These are phyloP conservation scores for Furcasterigmium sp. DNA, from an alignment of 2,329 filamentous ascomycete species.

Conservation along the genomic window DNA sequence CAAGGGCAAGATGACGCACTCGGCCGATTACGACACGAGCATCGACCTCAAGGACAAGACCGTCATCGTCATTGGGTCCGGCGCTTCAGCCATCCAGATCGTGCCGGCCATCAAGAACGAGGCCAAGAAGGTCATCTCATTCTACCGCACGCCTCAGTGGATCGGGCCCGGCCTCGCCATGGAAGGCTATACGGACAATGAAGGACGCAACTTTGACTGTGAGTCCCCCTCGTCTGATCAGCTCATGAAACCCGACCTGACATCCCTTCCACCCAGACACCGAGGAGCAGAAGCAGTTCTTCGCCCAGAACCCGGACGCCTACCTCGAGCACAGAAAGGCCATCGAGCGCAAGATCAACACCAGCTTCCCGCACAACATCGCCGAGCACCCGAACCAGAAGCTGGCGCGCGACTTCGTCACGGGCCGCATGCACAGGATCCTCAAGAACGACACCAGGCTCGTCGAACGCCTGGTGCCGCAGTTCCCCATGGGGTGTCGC, in stretches of 20 bases:
- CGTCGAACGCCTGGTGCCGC: slow-evolving; percentile 10
- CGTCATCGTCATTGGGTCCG: slow-evolving; percentile 4
- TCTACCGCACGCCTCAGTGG: slow-evolving; percentile 26
- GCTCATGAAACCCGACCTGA: too few species aligned
- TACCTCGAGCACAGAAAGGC: slow-evolving; percentile 1
- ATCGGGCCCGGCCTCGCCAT: neutral
- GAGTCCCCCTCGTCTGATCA: too few species aligned
- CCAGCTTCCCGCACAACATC: neutral
- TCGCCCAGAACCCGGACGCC: neutral
- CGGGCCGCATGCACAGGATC: neutral
- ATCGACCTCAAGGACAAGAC: slow-evolving; percentile 20
- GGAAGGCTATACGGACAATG: neutral
- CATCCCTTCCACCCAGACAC: slow-evolving; percentile 3
- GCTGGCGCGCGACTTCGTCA: neutral
- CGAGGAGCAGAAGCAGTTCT: slow-evolving; percentile 1
- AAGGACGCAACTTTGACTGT: neutral
- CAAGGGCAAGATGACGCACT: slow-evolving; percentile 27
- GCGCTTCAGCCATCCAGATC: slow-evolving; percentile 2
- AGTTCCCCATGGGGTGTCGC: slow-evolving; percentile 14
- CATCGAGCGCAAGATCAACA: slow-evolving; percentile 2
- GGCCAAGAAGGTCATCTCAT: slow-evolving; percentile 21
- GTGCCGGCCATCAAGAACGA: slow-evolving; percentile 1
- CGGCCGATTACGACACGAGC: slow-evolving; percentile 25
- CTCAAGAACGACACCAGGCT: neutral
- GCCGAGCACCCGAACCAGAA: slow-evolving; percentile 1